These are phyloP conservation scores for Cymbidium sinense DNA, from an alignment of 106 monocot species.

Conservation along the genomic window DNA sequence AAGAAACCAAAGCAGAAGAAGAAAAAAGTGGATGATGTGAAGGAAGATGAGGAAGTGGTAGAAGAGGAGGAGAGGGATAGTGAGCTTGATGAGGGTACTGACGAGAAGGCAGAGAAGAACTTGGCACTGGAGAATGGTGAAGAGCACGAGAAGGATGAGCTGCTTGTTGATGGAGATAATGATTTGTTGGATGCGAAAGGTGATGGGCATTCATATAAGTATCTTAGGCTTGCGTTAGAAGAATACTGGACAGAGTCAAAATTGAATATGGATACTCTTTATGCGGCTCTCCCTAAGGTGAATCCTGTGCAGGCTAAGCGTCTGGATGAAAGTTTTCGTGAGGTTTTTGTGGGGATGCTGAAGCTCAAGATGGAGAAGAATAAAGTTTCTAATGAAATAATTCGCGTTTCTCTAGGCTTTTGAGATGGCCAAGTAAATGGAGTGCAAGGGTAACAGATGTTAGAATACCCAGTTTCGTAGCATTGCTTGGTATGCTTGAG, in stretches of 20 bases:
- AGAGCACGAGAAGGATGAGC: background rate
- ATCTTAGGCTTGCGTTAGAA: constrained; percentile 3
- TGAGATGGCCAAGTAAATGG: background rate
- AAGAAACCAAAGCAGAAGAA: background rate
- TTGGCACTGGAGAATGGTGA: background rate
- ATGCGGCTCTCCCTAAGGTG: background rate
- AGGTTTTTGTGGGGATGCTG: background rate
- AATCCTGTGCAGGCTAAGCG: background rate
- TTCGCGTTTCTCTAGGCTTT: background rate
- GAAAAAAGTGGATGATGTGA: background rate
- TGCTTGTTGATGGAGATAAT: constrained; percentile 1
- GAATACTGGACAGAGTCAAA: constrained; percentile 1
- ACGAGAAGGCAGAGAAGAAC: background rate
- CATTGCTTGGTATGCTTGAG: background rate
- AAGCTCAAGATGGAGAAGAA: constrained; percentile 5
- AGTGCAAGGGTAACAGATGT: background rate
- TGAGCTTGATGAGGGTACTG: background rate
- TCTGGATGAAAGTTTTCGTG: background rate
- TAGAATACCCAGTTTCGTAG: background rate
- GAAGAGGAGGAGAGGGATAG: background rate
- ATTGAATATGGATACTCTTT: constrained; percentile 3
- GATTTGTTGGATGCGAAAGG: background rate
- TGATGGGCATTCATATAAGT: background rate
- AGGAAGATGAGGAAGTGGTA: background rate
- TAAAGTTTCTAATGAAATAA: background rate